Percentiles rank a stretch among this genome's conserved stretches.
phyloP scores from a whole-genome alignment of 1,284 basidiomycete genomes.

The Schizophyllum commune region DNA sequence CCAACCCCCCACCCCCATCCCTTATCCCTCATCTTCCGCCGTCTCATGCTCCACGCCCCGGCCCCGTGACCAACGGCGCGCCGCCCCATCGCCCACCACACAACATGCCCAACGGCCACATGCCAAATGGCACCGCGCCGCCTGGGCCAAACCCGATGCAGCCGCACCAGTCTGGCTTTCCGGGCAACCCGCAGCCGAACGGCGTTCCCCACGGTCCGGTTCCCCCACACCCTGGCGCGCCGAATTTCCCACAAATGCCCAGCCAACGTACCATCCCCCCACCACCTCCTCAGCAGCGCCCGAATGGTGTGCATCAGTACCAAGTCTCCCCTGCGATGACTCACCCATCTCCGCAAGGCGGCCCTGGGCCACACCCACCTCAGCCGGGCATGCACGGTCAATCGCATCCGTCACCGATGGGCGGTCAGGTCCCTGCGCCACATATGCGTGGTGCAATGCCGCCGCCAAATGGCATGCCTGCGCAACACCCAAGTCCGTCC shows the following conservation, averaged over 20 bases:
- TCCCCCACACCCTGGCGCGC: conserved; percentile 4
- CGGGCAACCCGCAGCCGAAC: conserved; percentile 16
- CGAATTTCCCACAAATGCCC: conserved; percentile 4
- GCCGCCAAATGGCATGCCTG: conserved; percentile 37
- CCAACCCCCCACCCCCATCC: conserved; percentile 8
- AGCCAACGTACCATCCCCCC: conserved; percentile 9
- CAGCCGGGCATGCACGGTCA: conserved; percentile 19
- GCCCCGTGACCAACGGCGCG: neutral
- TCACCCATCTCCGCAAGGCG: conserved; percentile 19
- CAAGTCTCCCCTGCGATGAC: conserved; percentile 23
- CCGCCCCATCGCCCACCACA: neutral
- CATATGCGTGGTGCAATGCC: conserved; percentile 37
- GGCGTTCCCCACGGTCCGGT: conserved; percentile 8
- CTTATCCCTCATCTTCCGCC: conserved; percentile 9
- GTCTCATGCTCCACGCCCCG: neutral
- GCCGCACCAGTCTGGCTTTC: conserved; percentile 7
- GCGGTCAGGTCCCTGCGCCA: conserved; percentile 35
- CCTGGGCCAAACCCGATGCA: conserved; percentile 13
- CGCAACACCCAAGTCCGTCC: conserved; percentile 22
- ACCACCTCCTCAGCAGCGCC: conserved; percentile 25
- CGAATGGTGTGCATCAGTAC: conserved; percentile 31
- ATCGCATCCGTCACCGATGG: conserved; percentile 34
- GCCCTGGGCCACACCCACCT: conserved; percentile 4
- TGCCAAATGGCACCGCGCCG: conserved; percentile 17
- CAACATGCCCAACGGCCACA: conserved; percentile 10